Conservation (phyloP, 2,329 filamentous ascomycete species). For the Torrubiella hemipterigena region DNA sequence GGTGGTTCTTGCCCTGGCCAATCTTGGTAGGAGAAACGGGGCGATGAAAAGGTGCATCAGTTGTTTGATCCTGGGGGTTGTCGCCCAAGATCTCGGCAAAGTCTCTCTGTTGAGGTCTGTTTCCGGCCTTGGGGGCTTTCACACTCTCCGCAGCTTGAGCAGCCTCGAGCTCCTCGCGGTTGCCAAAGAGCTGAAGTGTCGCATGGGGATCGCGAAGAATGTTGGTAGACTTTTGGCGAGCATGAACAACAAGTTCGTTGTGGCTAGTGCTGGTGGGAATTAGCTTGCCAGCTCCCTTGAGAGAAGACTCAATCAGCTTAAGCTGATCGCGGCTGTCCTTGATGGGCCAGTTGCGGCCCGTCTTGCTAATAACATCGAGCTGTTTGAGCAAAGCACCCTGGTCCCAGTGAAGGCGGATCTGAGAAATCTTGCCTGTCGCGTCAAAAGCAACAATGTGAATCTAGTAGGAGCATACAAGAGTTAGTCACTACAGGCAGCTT, state of each 20-base stretch:
- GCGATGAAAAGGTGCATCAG: constrained; percentile 28
- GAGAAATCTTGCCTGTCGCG: constrained; percentile 61
- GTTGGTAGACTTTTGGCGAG: constrained; percentile 41
- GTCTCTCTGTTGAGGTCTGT: constrained; percentile 52
- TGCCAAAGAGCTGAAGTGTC: constrained; percentile 62
- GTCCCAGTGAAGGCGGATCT: constrained; percentile 90
- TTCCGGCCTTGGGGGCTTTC: constrained; percentile 50
- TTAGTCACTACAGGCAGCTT: neutral
- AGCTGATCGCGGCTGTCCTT: constrained; percentile 76
- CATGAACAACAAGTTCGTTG: constrained; percentile 27
- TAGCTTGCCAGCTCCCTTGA: constrained; percentile 33
- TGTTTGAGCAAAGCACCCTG: constrained; percentile 88
- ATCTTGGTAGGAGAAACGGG: constrained; percentile 30
- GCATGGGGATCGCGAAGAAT: constrained; percentile 53
- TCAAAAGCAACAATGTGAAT: constrained; percentile 85
- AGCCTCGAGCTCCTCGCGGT: constrained; percentile 50
- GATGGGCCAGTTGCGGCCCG: constrained; percentile 91
- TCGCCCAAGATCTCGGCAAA: constrained; percentile 60
- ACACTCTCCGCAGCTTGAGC: constrained; percentile 30
- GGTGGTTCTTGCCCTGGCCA: constrained; percentile 49
- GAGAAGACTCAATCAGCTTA: constrained; percentile 55
- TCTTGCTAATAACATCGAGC: constrained; percentile 83
- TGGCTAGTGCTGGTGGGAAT: constrained; percentile 19
- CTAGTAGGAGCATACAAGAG: constrained; percentile 27
- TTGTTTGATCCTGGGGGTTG: constrained; percentile 25